Evolutionary conservation across 2,329 filamentous ascomycete species (phyloP), one percentile per base, ranked within the genome.

Genomic region (Colletotrichum sp.): DNA sequence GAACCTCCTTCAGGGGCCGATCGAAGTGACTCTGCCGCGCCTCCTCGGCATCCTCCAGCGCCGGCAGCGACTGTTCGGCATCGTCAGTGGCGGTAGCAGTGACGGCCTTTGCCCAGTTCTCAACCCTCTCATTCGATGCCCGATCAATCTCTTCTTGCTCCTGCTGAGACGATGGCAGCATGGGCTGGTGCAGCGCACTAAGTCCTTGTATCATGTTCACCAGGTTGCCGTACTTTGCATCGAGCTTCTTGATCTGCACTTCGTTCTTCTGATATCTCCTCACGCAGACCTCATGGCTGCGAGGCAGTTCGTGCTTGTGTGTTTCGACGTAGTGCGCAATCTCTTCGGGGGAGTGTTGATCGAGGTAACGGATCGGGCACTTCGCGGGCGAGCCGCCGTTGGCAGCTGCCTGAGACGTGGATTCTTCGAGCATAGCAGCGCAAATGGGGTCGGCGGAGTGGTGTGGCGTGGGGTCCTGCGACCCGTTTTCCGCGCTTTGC

Each of bases 131-230:
- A 77, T 93, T 92, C 8, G 93, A 93, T 16, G 84, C 86, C 64
- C 86, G 86, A 72, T 91, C 89, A 30, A 86, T 84, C 59, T 87
- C 86, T 78, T 83, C 84, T 76, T 80, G 86, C 77, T 89, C 87
- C 78, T 90, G 89, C 65, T 89, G 88, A 7, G 88, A 86, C 52
- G 90, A 88, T 2, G 95, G 95, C 32, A 98, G 88, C 92, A 97
- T 95, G 8, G 95, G 93, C 82, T 97, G 94, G 82, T 99, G 96
- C 80, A 98, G 95, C 78, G 93, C 91, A 65, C 96, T 95, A 52
- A 99, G 88, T 10, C 95, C 95, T 83, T 97, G 94, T 77, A 99
- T 98, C 96, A 99, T 98, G 85, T 92, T 98, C 79, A 95, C 95
- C 59, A 98, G 88, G 83, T 94, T 96, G 78, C 95, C 96, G 83